Percentiles rank a stretch among this genome's conserved stretches.
phyloP scores from a whole-genome alignment of 768 basidiomycete species.

The Russula virescens region DNA sequence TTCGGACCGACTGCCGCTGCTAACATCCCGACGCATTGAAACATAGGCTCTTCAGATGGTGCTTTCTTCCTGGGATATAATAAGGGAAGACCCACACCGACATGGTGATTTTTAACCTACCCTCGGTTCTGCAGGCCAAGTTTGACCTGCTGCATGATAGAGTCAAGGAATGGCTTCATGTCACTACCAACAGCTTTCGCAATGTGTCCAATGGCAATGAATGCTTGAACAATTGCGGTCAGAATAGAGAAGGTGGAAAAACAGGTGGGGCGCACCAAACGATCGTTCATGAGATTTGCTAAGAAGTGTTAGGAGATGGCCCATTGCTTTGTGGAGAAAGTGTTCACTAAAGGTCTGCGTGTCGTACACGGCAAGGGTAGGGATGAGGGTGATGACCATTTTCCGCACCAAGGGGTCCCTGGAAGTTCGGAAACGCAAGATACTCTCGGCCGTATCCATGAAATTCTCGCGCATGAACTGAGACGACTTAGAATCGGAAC shows the following conservation, averaged over 20 bases:
- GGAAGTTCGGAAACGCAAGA: slow-evolving; percentile 82
- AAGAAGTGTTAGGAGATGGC: slow-evolving; percentile 78
- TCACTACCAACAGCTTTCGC: slow-evolving; percentile 87
- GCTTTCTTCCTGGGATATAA: slow-evolving; percentile 73
- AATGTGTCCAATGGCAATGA: slow-evolving; percentile 94
- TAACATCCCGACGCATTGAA: slow-evolving; percentile 96
- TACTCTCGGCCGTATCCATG: slow-evolving; percentile 81
- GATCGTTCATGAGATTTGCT: slow-evolving; percentile 86
- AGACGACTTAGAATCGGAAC: background rate
- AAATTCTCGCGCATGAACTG: slow-evolving; percentile 89
- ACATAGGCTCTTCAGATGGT: slow-evolving; percentile 90
- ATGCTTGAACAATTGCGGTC: slow-evolving; percentile 48
- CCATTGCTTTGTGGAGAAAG: slow-evolving; percentile 92
- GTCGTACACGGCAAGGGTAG: slow-evolving; percentile 91
- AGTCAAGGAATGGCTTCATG: slow-evolving; percentile 93
- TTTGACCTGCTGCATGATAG: slow-evolving; percentile 85
- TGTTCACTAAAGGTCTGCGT: slow-evolving; percentile 87
- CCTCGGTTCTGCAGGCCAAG: slow-evolving; percentile 82
- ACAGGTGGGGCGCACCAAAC: slow-evolving; percentile 52
- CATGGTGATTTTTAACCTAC: slow-evolving; percentile 39
- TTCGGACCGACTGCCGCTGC: slow-evolving; percentile 93
- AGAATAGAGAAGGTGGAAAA: slow-evolving; percentile 2
- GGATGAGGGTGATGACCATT: slow-evolving; percentile 94
- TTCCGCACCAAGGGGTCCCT: slow-evolving; percentile 84
- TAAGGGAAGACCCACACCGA: background rate